Evolutionary conservation across 257 asterid species (phyloP), one percentile per base, ranked within the genome.

Genomic region (Solanum rostratum): DNA sequence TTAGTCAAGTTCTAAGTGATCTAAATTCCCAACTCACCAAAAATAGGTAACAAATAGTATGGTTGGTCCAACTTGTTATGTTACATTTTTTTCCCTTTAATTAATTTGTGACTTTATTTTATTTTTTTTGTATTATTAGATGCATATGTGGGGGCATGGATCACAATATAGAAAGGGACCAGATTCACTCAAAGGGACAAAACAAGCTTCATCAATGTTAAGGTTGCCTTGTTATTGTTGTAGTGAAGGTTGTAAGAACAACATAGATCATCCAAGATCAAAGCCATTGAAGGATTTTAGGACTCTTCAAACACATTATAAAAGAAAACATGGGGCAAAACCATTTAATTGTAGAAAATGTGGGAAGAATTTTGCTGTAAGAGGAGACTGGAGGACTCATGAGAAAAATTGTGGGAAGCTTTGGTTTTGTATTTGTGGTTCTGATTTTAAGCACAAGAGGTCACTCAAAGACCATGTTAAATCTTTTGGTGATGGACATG

Each of bases 121-220:
- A 20, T 20, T 10, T 1, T 50, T 19, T n/a, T 33, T 22, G 1
- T 43, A 39, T 33, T 10, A 14, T 22, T 45, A 94, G 97, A 95
- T 95, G 98, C 97, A 95, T 69, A 95, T 95, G 98, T 93, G 98
- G 98, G 98, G 98, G 73, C 98, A 93, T 53, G 98, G 98, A 68
- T 95, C 97, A 37, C 94, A 93, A 70, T 95, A 93, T 89, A 82
- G 98, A 83, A 95, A 91, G 85, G 98, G 98, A n/a, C 94, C 97
- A 27, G 98, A 95, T 14, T 95, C 97, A 16, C 92, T 95, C 5
- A 88, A 93, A n/a, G 98, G 97, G 53, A 91, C 97, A 41, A 93
- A 92, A 69, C 89, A 93, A n/a, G 89, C 97, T 0, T 88, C 98
- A 7, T 86, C 97, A 0, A 90, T 92, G 65, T 89, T 91, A 11